Evolutionary conservation across 2,329 filamentous ascomycete genomes (phyloP).

Genomic region (Falciphora oryzae): DNA sequence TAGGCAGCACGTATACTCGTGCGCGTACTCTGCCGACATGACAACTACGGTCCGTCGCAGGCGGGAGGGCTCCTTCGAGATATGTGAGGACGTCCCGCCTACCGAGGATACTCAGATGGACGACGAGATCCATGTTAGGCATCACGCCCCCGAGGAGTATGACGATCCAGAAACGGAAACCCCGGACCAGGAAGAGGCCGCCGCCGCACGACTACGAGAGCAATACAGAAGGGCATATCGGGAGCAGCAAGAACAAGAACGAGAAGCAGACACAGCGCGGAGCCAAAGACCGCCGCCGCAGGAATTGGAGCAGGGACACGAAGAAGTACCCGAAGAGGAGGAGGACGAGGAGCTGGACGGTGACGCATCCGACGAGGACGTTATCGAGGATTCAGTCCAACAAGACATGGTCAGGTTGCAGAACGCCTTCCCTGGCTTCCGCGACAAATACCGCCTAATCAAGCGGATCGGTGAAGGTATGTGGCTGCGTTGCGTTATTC

Average conservation of each 20-base stretch:
- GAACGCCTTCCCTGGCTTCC: conserved; percentile 76
- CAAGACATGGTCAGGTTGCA: conserved; percentile 87
- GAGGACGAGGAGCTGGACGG: conserved; percentile 28
- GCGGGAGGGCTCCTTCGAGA: conserved; percentile 36
- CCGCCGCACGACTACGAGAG: background rate
- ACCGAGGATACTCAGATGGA: conserved; percentile 47
- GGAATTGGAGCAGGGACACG: background rate
- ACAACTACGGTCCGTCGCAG: conserved; percentile 19
- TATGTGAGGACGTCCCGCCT: conserved; percentile 42
- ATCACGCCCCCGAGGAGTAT: conserved; percentile 23
- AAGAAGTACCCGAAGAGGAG: conserved; percentile 16
- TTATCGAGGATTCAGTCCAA: conserved; percentile 62
- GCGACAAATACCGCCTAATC: conserved; percentile 78
- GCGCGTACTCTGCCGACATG: conserved; percentile 11
- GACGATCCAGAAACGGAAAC: conserved; percentile 23
- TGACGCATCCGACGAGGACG: conserved; percentile 52
- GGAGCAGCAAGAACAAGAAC: conserved; percentile 6
- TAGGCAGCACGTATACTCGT: background rate
- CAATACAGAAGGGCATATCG: background rate
- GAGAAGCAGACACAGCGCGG: background rate
- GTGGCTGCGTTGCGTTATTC: conserved; percentile 10
- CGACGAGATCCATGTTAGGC: conserved; percentile 27
- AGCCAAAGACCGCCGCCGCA: background rate
- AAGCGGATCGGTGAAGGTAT: conserved; percentile 95
- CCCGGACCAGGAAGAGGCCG: conserved; percentile 18